Evolutionary conservation across 2,329 filamentous ascomycete genomes (phyloP).

Genomic region (Coccinonectria pachysandricola): DNA sequence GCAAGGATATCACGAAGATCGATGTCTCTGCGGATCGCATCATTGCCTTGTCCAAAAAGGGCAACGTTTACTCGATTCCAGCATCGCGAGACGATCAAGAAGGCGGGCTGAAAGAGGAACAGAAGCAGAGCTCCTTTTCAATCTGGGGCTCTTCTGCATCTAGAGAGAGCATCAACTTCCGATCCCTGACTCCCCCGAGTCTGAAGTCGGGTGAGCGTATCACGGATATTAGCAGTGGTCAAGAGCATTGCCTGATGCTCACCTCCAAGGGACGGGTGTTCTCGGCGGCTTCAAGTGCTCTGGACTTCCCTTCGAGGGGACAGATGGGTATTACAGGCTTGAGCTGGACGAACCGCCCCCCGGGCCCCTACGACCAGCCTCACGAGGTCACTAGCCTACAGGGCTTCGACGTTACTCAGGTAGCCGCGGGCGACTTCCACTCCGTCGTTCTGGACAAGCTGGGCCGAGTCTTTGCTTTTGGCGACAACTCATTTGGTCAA

Average conservation of each 20-base stretch:
- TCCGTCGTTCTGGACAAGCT: conserved; percentile 67
- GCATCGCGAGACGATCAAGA: conserved; percentile 63
- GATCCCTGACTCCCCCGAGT: conserved; percentile 54
- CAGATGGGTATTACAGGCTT: conserved; percentile 82
- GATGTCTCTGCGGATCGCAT: conserved; percentile 75
- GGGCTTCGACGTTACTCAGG: conserved; percentile 59
- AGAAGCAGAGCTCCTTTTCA: conserved; percentile 53
- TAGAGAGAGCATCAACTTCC: conserved; percentile 52
- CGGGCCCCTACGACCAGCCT: conserved; percentile 68
- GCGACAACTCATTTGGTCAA: conserved; percentile 87
- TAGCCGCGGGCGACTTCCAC: conserved; percentile 81
- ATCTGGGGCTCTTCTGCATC: conserved; percentile 46
- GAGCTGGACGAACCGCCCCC: conserved; percentile 66
- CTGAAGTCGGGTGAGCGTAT: conserved; percentile 63
- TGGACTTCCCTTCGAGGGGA: conserved; percentile 69
- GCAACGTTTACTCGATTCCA: conserved; percentile 76
- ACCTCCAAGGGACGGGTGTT: conserved; percentile 81
- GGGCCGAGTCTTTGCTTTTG: conserved; percentile 76
- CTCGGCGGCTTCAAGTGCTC: conserved; percentile 70
- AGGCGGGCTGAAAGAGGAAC: conserved; percentile 49
- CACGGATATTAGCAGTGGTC: conserved; percentile 62
- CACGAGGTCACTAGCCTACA: conserved; percentile 67
- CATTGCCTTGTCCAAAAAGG: conserved; percentile 63
- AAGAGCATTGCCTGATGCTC: conserved; percentile 78
- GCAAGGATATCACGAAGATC: conserved; percentile 70